Base-by-base conservation (phyloP, 2,329 filamentous ascomycete genomes). In the Microdochium nivale region DNA sequence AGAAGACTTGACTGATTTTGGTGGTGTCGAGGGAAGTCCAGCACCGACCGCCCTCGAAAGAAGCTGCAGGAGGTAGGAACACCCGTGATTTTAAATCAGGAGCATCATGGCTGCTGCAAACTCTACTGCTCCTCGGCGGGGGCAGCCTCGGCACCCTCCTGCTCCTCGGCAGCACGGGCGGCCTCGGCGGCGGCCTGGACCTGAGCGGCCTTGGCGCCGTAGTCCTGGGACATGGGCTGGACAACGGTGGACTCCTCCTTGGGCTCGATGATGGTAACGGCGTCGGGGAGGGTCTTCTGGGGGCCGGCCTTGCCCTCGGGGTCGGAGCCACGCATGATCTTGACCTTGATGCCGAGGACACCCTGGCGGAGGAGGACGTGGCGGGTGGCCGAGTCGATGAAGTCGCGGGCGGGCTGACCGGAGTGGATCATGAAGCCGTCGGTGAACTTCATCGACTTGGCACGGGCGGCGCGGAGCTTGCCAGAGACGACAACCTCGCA, bases 401-500 rank as follows among this genome's bases (percentile, higher is more conserved):
- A 99, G 80, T 99, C 94, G 80, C 95, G 92, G 71, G 92, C 94
- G 70, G 94, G 94, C 77, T 99, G 94, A 79, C 94, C 94, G 70
- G 94, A 99, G 89, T 99, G 94, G 80, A 99, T 99, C 94, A 99
- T 99, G 90, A 99, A 99, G 74, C 94, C 94, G 77, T 99, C 91
- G 77, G 94, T 99, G 87, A 99, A 99, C 87, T 99, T 99, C 94
- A 99, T 99, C 80, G 84, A 90, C 90, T 99, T 99, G 78, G 94
- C 94, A 83, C 94, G 90, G 70, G 94, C 94, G 75, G 94, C 94
- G 72, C 94, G 87, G 67, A 99, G 88, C 87, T 99, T 99, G 76
- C 94, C 94, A 65, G 90, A 96, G 65, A 99, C 94, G 72, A 99
- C 94, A 63, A 99, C 94, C 82, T 99, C 94, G 76, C 94, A 99